A percentile compares a stretch with the other conserved stretches of the same genome.
Evolutionary conservation across 1,139 yeast species (phyloP).

Genomic region (Arxiozyma slooffiae): DNA sequence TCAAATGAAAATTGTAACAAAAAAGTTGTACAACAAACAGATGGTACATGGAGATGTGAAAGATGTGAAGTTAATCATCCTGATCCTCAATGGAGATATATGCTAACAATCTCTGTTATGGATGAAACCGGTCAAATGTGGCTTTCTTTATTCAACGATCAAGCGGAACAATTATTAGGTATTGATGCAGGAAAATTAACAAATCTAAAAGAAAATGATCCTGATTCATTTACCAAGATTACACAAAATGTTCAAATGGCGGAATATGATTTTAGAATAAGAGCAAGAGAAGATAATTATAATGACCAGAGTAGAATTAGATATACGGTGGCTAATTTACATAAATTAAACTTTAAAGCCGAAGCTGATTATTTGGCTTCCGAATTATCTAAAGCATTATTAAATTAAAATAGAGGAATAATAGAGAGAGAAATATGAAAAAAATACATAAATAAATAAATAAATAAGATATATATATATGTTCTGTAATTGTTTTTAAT

Average conservation of each 20-base stretch:
- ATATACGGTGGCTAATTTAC: slow-evolving; percentile 52
- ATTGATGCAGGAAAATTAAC: slow-evolving; percentile 59
- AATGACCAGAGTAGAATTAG: slow-evolving; percentile 72
- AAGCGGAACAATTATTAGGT: slow-evolving; percentile 62
- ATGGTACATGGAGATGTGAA: slow-evolving; percentile 87
- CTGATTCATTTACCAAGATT: slow-evolving; percentile 39
- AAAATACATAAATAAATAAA: not conserved
- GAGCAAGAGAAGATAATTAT: slow-evolving; percentile 76
- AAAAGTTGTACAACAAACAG: slow-evolving; percentile 65
- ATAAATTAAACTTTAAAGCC: slow-evolving; percentile 46
- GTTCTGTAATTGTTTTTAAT: no score
- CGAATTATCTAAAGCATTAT: slow-evolving; percentile 18
- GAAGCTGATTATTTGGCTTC: slow-evolving; percentile 53
- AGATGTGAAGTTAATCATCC: slow-evolving; percentile 65
- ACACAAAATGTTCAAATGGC: slow-evolving; percentile 50
- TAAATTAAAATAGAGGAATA: not conserved
- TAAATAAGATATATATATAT: no score
- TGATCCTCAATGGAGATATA: slow-evolving; percentile 69
- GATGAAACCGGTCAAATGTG: slow-evolving; percentile 81
- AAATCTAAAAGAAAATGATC: slow-evolving; percentile 41
- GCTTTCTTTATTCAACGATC: slow-evolving; percentile 81
- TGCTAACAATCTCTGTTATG: slow-evolving; percentile 58
- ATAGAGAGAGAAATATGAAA: no score
- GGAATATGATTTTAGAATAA: slow-evolving; percentile 63
- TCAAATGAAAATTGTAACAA: slow-evolving; percentile 63